A percentile compares a stretch with the other conserved stretches of the same genome.
phyloP scores from a whole-genome alignment of 2,329 filamentous ascomycete species.

The Immersiporthe knoxdaviesiana region DNA sequence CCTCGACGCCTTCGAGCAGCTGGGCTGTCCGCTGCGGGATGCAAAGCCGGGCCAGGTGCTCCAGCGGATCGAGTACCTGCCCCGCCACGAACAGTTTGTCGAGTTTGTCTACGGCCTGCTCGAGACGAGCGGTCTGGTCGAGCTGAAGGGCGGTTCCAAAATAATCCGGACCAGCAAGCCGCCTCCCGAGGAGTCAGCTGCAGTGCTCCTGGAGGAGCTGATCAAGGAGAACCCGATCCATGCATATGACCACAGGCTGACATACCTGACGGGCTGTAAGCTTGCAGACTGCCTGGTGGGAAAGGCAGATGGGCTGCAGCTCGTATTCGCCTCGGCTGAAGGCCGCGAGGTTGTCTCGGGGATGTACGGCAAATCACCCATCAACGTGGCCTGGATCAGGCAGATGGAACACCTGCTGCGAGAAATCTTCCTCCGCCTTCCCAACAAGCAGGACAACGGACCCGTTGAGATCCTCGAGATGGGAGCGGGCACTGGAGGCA shows the following conservation, averaged over 20 bases:
- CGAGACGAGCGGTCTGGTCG: slow-evolving; percentile 38
- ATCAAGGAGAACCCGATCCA: slow-evolving; percentile 23
- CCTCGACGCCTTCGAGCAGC: slow-evolving; percentile 41
- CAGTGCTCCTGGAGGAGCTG: not conserved
- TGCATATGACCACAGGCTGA: slow-evolving; percentile 33
- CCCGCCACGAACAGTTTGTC: slow-evolving; percentile 38
- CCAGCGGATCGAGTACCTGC: slow-evolving; percentile 33
- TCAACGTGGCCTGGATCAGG: not conserved
- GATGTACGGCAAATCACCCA: slow-evolving; percentile 10
- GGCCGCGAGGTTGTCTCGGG: slow-evolving; percentile 10
- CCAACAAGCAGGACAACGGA: not conserved
- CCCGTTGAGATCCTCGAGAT: slow-evolving; percentile 40
- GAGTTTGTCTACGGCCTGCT: slow-evolving; percentile 41
- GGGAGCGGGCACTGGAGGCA: slow-evolving; percentile 41
- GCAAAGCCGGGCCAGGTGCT: slow-evolving; percentile 36
- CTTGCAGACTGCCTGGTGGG: slow-evolving; percentile 30
- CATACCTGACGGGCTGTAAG: slow-evolving; percentile 22
- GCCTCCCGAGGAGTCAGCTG: not conserved
- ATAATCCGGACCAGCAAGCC: slow-evolving; percentile 35
- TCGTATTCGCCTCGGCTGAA: slow-evolving; percentile 30
- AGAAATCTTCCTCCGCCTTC: not conserved
- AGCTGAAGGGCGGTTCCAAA: slow-evolving; percentile 26
- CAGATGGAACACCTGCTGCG: not conserved
- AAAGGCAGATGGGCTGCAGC: slow-evolving; percentile 25
- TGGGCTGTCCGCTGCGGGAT: slow-evolving; percentile 35